Evolutionary conservation across 495 filamentous ascomycete species (phyloP).

Genomic region (Aspergillus mulundensis): DNA sequence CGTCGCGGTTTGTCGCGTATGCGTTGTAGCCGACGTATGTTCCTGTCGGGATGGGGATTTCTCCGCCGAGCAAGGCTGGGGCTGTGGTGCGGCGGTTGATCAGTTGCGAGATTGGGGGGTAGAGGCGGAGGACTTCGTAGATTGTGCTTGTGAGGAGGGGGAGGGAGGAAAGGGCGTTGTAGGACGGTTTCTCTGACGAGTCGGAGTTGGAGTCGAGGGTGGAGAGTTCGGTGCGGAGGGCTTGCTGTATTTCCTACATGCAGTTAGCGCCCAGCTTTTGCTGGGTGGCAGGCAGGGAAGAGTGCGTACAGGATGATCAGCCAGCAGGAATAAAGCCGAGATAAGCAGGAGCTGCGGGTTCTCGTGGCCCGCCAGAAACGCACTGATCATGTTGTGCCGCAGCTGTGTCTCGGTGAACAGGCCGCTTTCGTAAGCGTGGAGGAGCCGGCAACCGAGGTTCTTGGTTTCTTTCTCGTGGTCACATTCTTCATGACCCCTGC

Average conservation of each 20-base stretch:
- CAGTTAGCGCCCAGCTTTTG: not conserved
- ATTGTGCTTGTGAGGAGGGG: slow-evolving; percentile 22
- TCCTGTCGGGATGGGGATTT: slow-evolving; percentile 16
- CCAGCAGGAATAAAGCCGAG: slow-evolving; percentile 31
- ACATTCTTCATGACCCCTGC: not conserved
- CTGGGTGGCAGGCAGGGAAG: not conserved
- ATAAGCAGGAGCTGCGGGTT: slow-evolving; percentile 34
- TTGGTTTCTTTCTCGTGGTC: not conserved
- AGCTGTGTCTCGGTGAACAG: slow-evolving; percentile 22
- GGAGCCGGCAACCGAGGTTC: slow-evolving; percentile 8
- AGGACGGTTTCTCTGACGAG: not conserved
- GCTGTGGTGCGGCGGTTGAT: slow-evolving; percentile 26
- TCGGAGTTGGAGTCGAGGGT: not conserved
- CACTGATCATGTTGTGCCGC: slow-evolving; percentile 30
- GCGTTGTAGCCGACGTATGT: slow-evolving; percentile 24
- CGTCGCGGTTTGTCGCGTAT: slow-evolving; percentile 20
- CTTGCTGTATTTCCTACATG: not conserved
- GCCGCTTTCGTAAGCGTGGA: not conserved
- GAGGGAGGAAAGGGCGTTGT: not conserved
- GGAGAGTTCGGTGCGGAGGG: not conserved
- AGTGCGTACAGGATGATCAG: slow-evolving; percentile 17
- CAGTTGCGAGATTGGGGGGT: slow-evolving; percentile 33
- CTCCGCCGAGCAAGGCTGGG: slow-evolving; percentile 17
- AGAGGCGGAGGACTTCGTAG: slow-evolving; percentile 32
- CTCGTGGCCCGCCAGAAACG: slow-evolving; percentile 37